Conservation (phyloP, 768 basidiomycete species). For the Cystofilobasidium macerans region DNA sequence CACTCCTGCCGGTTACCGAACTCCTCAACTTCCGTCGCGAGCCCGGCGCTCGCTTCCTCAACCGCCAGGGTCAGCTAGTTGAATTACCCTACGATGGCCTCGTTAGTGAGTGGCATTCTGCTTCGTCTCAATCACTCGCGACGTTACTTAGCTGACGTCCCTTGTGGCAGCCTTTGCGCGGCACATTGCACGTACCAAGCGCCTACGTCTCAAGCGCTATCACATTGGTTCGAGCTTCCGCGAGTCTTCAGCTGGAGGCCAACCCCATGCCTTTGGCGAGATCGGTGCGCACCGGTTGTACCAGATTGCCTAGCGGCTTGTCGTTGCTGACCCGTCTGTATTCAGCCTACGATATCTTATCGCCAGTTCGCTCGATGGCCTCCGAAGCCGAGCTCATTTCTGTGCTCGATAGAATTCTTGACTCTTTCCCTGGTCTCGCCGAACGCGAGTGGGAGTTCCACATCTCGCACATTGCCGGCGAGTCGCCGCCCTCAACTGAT, state of each 20-base stretch:
- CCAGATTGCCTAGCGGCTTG: no score
- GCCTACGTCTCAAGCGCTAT: constrained; percentile 66
- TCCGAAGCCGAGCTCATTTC: constrained; percentile 61
- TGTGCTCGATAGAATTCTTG: constrained; percentile 8
- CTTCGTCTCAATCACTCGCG: background rate
- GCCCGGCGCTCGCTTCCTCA: constrained; percentile 63
- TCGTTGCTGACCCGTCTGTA: constrained; percentile 27
- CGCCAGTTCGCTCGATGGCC: constrained; percentile 52
- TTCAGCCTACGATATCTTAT: constrained; percentile 63
- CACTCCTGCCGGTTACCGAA: constrained; percentile 56
- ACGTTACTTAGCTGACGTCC: background rate
- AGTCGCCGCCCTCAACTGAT: no score
- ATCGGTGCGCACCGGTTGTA: background rate
- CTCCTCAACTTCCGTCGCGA: constrained; percentile 48
- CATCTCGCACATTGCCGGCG: constrained; percentile 18
- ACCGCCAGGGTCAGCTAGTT: constrained; percentile 66
- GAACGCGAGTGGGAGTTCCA: constrained; percentile 26
- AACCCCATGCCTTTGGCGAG: constrained; percentile 24
- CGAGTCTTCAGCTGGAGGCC: constrained; percentile 29
- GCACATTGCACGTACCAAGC: constrained; percentile 21
- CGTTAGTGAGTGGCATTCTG: constrained; percentile 4
- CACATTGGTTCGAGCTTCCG: constrained; percentile 64
- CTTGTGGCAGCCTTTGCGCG: constrained; percentile 21
- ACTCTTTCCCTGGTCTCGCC: constrained; percentile 33
- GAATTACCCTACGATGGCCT: constrained; percentile 54